Base-by-base conservation (phyloP, 139 green algal genomes). In the Coccomyxa sp. region DNA sequence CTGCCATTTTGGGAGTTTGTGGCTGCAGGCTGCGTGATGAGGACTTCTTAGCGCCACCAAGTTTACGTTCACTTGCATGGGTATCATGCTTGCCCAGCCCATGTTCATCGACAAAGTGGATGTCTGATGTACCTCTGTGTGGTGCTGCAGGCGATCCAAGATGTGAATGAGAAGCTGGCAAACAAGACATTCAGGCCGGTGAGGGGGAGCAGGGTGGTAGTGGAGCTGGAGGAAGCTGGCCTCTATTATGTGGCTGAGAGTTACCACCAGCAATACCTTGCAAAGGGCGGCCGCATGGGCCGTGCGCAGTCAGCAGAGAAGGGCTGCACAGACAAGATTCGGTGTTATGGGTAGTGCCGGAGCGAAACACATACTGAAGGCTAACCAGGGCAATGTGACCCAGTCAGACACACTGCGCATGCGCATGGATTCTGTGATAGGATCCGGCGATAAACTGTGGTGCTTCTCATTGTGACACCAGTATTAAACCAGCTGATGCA, bases 251-350 rank as follows among this genome's bases (percentile, higher is more conserved):
- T 91, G 17, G 91, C 91, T 0, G 91, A 94, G 81, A 38, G 83
- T 14, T 90, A 92, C 76, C 89, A 90, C 74, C 89, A 91, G 83
- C 89, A 91, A 30, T 97, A 97, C 83, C 86, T 97, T 58, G 79
- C 83, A 38, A 92, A 88, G 74, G 94, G 94, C 10, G 94, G 94
- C 0, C 84, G 94, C 15, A 93, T 92, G 38, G 88, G 90, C 1
- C 82, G 57, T n/a, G 30, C 78, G 13, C 94, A 98, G 88, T 91
- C 82, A 23, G 86, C 95, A 0, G 88, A 87, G 1, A 98, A 98
- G 85, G 92, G 93, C 12, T 94, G 88, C 84, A 93, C 32, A 11
- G 91, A 96, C 67, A 84, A 82, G 12, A 97, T 97, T 67, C 82
- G 93, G 25, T 97, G 93, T 25, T 97, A 86, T 82, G 82, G 82